Evolutionary conservation across 1,139 yeast species (phyloP), one percentile per base, ranked within the genome.

Genomic region (Blastobotrys malaysiensis): DNA sequence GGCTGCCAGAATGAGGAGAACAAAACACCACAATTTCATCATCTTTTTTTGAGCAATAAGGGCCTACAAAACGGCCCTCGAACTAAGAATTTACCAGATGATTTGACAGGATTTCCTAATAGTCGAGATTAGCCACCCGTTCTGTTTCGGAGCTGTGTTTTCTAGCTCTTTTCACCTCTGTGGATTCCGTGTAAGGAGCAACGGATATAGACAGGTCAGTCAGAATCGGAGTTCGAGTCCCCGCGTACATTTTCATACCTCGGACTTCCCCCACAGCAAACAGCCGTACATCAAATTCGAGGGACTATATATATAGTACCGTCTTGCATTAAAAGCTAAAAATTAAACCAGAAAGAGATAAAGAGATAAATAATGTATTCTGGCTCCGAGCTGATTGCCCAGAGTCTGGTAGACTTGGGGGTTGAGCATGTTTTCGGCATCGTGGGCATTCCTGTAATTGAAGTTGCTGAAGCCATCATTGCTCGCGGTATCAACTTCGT

Each of bases 391-490:
- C 64, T 76, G 9, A 76, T 82, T 51, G 84, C 86, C 0, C 65
- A 66, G 43, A 59, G 77, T 0, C 69, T 83, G 13, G 69, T 70
- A 49, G 65, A 67, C 19, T 72, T 82, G 19, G 84, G 82, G 1
- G 79, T 83, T 20, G 72, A 73, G 31, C 76, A 75, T 21, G 78
- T 83, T 1, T 83, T 83, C 66, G 88, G 88, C 3, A 75, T 83
- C 27, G 88, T 83, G 9, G 88, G 88, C 0, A 83, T 83, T 50
- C 88, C 88, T 1, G 81, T 83, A 11, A 85, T 83, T 20, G 87
- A 83, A 52, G 77, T 73, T 5, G 77, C 77, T 31, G 84, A 83
- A 56, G 79, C 82, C 1, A 71, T 80, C 58, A 78, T 81, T 31
- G 69, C 69, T 7, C 65, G 70, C 18, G 86, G 84, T 1, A 77